These are phyloP conservation scores for Cutaneotrichosporon spelunceum DNA, from an alignment of 1,284 basidiomycete species.

Conservation along the genomic window DNA sequence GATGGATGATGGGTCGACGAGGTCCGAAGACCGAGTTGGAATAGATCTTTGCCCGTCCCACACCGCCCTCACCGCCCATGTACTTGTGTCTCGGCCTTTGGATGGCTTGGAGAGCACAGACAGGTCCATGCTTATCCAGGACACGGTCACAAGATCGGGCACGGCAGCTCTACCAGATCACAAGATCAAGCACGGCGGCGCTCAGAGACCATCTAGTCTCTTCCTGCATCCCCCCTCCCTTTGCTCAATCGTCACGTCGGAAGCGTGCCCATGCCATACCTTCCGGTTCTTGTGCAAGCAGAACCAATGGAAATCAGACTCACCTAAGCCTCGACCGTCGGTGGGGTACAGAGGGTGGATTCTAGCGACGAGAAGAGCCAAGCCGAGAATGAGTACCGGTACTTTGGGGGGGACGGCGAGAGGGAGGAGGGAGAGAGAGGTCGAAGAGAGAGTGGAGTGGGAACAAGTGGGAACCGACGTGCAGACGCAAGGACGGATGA, in stretches of 20 bases:
- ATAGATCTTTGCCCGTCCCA: neutral
- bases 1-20: neutral
- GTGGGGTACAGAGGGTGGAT: neutral
- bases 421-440: neutral
- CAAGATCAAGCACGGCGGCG: neutral
- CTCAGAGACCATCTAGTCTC: neutral
- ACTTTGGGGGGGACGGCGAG: neutral
- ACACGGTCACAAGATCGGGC: neutral
- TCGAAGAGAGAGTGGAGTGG: neutral
- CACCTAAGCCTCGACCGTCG: slow-evolving; percentile 2
- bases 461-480: neutral
- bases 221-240: neutral
- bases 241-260: neutral
- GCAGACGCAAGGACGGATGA: neutral
- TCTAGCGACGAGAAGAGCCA: neutral
- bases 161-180: neutral
- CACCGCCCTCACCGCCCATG: neutral
- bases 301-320: slow-evolving; percentile 5
- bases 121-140: slow-evolving; percentile 4
- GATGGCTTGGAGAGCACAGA: slow-evolving; percentile 2
- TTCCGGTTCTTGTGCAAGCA: neutral
- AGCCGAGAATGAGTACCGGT: neutral
- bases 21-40: neutral
- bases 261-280: neutral
- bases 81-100: neutral